Conservation (phyloP, 768 basidiomycete species). For the Podaxis sp. region DNA sequence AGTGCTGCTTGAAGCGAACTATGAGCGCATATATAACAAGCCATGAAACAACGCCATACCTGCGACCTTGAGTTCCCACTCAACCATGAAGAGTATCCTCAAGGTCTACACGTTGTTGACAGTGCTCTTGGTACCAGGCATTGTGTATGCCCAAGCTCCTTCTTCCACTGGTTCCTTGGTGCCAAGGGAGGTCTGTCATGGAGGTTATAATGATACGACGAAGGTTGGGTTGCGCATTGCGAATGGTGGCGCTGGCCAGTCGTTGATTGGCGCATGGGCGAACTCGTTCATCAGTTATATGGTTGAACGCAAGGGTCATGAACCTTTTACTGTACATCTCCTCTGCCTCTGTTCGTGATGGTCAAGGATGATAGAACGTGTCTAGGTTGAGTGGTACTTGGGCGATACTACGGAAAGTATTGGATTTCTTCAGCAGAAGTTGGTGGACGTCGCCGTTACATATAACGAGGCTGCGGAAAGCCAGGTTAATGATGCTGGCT, state of each 20-base stretch:
- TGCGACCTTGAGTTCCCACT: not conserved
- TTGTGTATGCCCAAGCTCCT: not conserved
- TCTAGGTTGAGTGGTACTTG: slow-evolving; percentile 51
- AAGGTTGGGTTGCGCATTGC: slow-evolving; percentile 40
- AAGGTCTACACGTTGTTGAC: not conserved
- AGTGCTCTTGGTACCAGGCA: not conserved
- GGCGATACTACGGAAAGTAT: slow-evolving; percentile 54
- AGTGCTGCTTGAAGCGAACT: not conserved
- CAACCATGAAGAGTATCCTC: slow-evolving; percentile 4
- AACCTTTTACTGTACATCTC: slow-evolving; percentile 28
- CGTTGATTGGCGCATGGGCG: slow-evolving; percentile 43
- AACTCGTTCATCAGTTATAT: slow-evolving; percentile 38
- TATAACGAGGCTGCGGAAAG: slow-evolving; percentile 49
- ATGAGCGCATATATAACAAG: not conserved
- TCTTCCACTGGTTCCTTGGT: not conserved
- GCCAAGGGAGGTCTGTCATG: slow-evolving; percentile 34
- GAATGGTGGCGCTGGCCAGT: slow-evolving; percentile 49
- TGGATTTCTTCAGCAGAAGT: slow-evolving; percentile 32
- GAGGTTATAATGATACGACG: slow-evolving; percentile 27
- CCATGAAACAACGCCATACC: not conserved
- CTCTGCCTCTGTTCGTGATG: not conserved
- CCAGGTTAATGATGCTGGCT: slow-evolving; percentile 25
- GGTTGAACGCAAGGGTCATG: slow-evolving; percentile 23
- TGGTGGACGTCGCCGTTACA: slow-evolving; percentile 47
- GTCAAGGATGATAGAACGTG: not conserved